Base-by-base conservation (phyloP, 2,329 filamentous ascomycete species). In the Sporothrix mexicana region DNA sequence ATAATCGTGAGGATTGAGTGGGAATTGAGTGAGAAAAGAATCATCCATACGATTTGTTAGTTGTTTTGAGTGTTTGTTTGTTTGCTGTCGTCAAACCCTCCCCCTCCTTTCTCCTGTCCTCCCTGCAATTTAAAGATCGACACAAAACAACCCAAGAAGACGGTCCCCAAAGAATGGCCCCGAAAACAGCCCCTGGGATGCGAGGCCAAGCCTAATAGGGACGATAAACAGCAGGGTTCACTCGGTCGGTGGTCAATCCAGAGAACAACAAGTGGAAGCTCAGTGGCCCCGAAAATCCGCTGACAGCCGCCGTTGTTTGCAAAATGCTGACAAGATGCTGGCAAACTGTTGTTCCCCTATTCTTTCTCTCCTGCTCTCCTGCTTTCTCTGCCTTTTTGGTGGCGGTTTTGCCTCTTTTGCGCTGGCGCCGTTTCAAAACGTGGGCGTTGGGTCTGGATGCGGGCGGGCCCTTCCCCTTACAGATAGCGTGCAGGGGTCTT, bases 371-470 rank as follows among this genome's bases (percentile, higher is more conserved):
- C 1, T 30, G 6, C 6, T 51, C 15, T 25, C 30, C 1, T 20
- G 49, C 7, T 36, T 51, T 45, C 23, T 25, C 15, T 17, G 10
- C 5, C 13, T 3, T 67, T 23, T 61, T n/a, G 36, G 12, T 45
- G 30, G 7, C 36, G 9, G 15, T 36, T 43, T 36, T 64, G 43
- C 36, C 59, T 23, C 20, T 55, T 69, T 45, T 43, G 25, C 36
- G 67, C 13, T 69, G 67, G 51, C 67, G 67, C 30, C 67, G 67
- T 69, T 69, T 69, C 67, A 69, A 69, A 69, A 69, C 66, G 20
- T 69, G 23, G 64, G 49, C 20, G 64, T 23, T 67, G 47, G 64
- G n/a, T 30, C 23, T 25, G 25, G 64, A 20, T 55, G 30, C 2
- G 61, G 17, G n/a, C 59, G 36, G 59, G 43, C 20, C 61, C 59